Base-by-base conservation (phyloP, 495 filamentous ascomycete species). In the Tuber aestivum region DNA sequence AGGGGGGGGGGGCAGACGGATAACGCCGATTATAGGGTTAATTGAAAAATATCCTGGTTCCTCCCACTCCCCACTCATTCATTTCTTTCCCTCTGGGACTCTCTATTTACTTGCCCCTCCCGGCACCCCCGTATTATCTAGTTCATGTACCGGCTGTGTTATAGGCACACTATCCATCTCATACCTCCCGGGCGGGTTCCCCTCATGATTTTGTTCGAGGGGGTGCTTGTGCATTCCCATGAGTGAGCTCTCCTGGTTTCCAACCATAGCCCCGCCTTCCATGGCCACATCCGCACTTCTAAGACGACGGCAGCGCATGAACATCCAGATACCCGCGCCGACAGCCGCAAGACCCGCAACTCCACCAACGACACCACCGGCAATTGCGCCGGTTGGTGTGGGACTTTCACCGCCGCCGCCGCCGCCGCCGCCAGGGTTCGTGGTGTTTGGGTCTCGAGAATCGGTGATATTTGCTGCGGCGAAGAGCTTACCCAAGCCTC, bases 301-400 rank as follows among this genome's bases (percentile, higher is more conserved):
- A 56, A 77, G 77, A 27, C 77, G 65, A 23, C 78, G 78, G 2
- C 70, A 44, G 12, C 72, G 44, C 69, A 76, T 38, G 68, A 80
- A 61, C 20, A 80, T 5, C 35, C 72, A 73, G 4, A 27, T 23
- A 5, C 75, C 76, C 41, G 69, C 35, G 8, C 65, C 78, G 69
- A 80, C 23, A 16, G 80, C 21, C 10, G 74, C 78, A 23, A 77
- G 21, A 20, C 56, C 78, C 9, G 61, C 74, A 21, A 83, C 14
- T 14, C 82, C 82, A 1, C 82, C 82, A n/a, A 83, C 74, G 35
- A 83, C 74, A 18, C 82, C 82, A 9, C 82, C 82, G 12, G 73
- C 82, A 16, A 83, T 79, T 32, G 82, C 76, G 9, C 82, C 82
- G 9, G 76, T 80, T 35, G 56, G 6, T 38, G 72, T 79, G 10